These are phyloP conservation scores for Corylus avellana DNA, from an alignment of 306 rosid species.

Conservation along the genomic window DNA sequence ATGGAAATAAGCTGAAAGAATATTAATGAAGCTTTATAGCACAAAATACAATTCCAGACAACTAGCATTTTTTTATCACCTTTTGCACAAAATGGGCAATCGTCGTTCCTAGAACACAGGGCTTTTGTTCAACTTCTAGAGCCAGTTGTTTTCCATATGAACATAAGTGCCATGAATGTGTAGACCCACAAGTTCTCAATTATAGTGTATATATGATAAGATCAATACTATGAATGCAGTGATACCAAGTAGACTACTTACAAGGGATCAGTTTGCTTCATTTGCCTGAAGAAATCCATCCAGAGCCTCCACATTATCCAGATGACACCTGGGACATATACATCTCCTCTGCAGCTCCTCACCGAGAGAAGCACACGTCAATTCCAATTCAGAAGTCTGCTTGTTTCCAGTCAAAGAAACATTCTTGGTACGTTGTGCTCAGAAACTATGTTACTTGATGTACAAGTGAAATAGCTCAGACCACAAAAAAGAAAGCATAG, in stretches of 20 bases:
- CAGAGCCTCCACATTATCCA: slow-evolving; percentile 62
- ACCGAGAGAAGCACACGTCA: slow-evolving; percentile 46
- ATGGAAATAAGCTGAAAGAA: slow-evolving; percentile 1
- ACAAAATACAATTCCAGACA: not conserved
- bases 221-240: slow-evolving; percentile 17
- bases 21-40: not conserved
- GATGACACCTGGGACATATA: slow-evolving; percentile 69
- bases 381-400: slow-evolving; percentile 65
- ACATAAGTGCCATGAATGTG: slow-evolving; percentile 1
- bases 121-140: not conserved
- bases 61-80: slow-evolving; percentile 1
- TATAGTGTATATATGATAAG: slow-evolving; percentile 6
- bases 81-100: slow-evolving; percentile 12
- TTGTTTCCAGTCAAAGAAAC: slow-evolving; percentile 63
- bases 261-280: slow-evolving; percentile 41
- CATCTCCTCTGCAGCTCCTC: slow-evolving; percentile 72
- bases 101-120: not conserved
- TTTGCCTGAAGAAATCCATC: slow-evolving; percentile 41
- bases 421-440: not conserved
- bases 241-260: slow-evolving; percentile 35
- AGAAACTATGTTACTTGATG: not conserved
- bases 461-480: not conserved
- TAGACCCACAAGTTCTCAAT: not conserved
- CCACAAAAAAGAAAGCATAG: slow-evolving; percentile 3
- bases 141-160: not conserved